These are phyloP conservation scores for Cryptococcus sp. DNA, from an alignment of 1,284 basidiomycete species.

Conservation along the genomic window DNA sequence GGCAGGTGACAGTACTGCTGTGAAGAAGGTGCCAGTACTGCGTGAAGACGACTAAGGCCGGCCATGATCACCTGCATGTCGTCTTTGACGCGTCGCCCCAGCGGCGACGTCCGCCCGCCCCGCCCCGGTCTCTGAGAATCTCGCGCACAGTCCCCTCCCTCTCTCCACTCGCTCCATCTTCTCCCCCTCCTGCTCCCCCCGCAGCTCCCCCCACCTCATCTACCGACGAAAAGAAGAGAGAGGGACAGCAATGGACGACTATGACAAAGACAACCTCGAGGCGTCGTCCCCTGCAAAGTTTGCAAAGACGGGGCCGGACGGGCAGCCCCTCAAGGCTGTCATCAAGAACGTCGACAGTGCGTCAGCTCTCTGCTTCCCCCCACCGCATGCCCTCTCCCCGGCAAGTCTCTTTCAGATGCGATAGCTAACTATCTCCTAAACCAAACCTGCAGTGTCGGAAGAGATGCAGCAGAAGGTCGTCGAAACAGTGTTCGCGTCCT, in stretches of 20 bases:
- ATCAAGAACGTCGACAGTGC: constrained; percentile 90
- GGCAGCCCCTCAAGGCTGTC: constrained; percentile 61
- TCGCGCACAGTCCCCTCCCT: too few species aligned
- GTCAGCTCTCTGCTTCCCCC: constrained; percentile 14
- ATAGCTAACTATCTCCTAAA: background rate
- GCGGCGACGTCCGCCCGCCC: too few species aligned
- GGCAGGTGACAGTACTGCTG: too few species aligned
- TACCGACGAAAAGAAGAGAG: too few species aligned
- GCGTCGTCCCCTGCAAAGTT: background rate
- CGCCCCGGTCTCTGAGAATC: too few species aligned
- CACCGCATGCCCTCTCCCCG: background rate
- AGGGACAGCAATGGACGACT: too few species aligned
- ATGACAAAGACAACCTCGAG: background rate
- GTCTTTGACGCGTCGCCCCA: too few species aligned
- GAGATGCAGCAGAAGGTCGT: constrained; percentile 93
- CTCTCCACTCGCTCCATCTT: background rate
- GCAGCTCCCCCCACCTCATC: background rate
- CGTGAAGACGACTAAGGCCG: too few species aligned
- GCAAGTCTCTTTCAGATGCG: background rate
- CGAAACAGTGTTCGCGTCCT: constrained; percentile 76
- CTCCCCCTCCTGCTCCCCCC: too few species aligned
- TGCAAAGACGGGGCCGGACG: background rate
- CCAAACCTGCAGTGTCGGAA: constrained; percentile 62
- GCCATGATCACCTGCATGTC: too few species aligned
- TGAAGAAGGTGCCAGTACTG: too few species aligned